Evolutionary conservation across 2,329 filamentous ascomycete species (phyloP).

Genomic region (Alternaria gansuensis): DNA sequence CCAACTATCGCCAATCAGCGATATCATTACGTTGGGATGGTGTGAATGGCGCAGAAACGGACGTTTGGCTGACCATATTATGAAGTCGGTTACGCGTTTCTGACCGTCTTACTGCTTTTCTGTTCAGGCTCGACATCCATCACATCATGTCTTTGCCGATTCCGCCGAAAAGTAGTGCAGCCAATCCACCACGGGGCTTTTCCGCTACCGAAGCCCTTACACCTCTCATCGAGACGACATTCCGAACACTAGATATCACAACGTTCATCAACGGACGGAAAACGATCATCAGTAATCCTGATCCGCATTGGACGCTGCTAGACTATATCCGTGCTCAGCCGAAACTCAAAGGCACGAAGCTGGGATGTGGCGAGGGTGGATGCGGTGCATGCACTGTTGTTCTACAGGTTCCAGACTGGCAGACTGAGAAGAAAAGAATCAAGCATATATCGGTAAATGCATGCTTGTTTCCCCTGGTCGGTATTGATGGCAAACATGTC

Average conservation of each 20-base stretch:
- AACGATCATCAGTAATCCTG: constrained; percentile 81
- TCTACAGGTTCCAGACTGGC: constrained; percentile 60
- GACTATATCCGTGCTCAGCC: constrained; percentile 84
- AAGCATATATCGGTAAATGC: constrained; percentile 97
- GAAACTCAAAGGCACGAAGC: constrained; percentile 93
- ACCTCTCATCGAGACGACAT: constrained; percentile 76
- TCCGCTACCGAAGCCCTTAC: constrained; percentile 59
- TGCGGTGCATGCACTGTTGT: constrained; percentile 94
- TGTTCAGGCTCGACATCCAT: constrained; percentile 6
- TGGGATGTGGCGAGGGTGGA: constrained; percentile 94
- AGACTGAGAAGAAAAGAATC: constrained; percentile 80
- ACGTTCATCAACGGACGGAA: constrained; percentile 94
- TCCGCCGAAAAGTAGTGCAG: constrained; percentile 43
- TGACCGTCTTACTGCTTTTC: background rate
- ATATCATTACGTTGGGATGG: constrained; percentile 34
- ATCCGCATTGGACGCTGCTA: constrained; percentile 88
- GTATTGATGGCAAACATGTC: constrained; percentile 95
- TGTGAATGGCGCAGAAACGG: constrained; percentile 21
- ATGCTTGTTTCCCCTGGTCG: constrained; percentile 87
- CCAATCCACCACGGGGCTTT: constrained; percentile 36
- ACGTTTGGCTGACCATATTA: constrained; percentile 9
- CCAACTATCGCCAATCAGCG: constrained; percentile 30
- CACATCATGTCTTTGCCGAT: constrained; percentile 45
- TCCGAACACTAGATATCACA: constrained; percentile 74
- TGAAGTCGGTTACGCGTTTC: constrained; percentile 8